A percentile compares a stretch with the other conserved stretches of the same genome.
Conservation (phyloP, 2,329 filamentous ascomycete genomes). For the Bimuria novae-zelandiae region DNA sequence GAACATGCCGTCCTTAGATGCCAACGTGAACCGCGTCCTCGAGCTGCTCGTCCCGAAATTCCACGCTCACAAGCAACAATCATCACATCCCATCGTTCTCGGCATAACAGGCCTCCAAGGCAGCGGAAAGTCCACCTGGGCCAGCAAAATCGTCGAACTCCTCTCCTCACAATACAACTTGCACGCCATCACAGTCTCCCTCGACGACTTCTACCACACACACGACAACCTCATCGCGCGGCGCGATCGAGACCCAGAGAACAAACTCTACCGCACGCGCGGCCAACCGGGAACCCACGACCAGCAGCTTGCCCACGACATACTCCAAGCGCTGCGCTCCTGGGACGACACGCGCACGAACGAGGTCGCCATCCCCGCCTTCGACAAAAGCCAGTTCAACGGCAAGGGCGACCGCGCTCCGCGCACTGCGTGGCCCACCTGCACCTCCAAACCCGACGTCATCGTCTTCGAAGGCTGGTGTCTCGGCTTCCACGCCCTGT, state of each 20-base stretch:
- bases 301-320: slow-evolving; percentile 62
- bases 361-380: slow-evolving; percentile 67
- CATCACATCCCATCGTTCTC: slow-evolving; percentile 73
- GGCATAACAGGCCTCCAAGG: slow-evolving; percentile 92
- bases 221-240: slow-evolving; percentile 70
- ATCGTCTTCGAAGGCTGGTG: slow-evolving; percentile 92
- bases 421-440: slow-evolving; percentile 62
- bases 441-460: slow-evolving; percentile 63
- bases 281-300: slow-evolving; percentile 88
- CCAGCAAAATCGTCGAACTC: slow-evolving; percentile 46
- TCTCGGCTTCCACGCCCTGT: slow-evolving; percentile 75
- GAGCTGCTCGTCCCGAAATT: slow-evolving; percentile 36
- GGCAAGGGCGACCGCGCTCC: slow-evolving; percentile 78
- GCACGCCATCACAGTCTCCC: slow-evolving; percentile 37
- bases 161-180: slow-evolving; percentile 31
- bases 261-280: slow-evolving; percentile 77
- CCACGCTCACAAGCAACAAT: slow-evolving; percentile 19
- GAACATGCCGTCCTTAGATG: slow-evolving; percentile 31
- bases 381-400: slow-evolving; percentile 79
- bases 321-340: slow-evolving; percentile 64
- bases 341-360: slow-evolving; percentile 45
- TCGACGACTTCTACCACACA: slow-evolving; percentile 88
- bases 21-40: slow-evolving; percentile 35
- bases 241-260: slow-evolving; percentile 67
- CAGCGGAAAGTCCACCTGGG: slow-evolving; percentile 88